These are phyloP conservation scores for Fusarium albidum DNA, from an alignment of 2,329 filamentous ascomycete genomes.

Conservation along the genomic window DNA sequence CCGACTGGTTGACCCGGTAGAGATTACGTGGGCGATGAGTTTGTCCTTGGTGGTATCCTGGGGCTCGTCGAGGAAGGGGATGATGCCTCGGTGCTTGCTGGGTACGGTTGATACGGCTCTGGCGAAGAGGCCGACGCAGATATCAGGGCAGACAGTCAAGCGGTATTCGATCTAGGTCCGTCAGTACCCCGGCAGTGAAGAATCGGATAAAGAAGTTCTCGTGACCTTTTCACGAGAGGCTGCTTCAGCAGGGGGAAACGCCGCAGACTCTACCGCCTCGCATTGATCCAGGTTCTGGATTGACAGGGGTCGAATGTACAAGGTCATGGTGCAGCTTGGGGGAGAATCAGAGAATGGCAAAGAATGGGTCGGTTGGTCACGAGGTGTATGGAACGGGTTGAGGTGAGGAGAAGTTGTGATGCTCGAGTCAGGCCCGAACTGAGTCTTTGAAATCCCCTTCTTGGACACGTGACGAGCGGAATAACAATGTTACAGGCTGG, in stretches of 20 bases:
- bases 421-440: too few species aligned
- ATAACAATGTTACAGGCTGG: too few species aligned
- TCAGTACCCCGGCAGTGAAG: too few species aligned
- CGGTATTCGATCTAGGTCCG: constrained; percentile 46
- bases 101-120: constrained; percentile 4
- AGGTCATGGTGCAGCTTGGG: constrained; percentile 20
- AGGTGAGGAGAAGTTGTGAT: too few species aligned
- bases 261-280: constrained; percentile 37
- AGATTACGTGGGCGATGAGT: constrained; percentile 41
- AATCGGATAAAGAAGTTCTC: too few species aligned
- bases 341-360: neutral
- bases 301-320: constrained; percentile 36
- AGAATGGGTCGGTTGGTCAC: too few species aligned
- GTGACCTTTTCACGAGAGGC: constrained; percentile 42
- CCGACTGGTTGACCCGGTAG: constrained; percentile 35
- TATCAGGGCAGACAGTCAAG: constrained; percentile 37
- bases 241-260: constrained; percentile 41
- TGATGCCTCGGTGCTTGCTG: constrained; percentile 5
- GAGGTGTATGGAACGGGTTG: too few species aligned
- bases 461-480: too few species aligned
- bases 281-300: constrained; percentile 38
- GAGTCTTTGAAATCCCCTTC: too few species aligned
- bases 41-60: constrained; percentile 10
- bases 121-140: constrained; percentile 40
- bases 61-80: constrained; percentile 17